Percentiles rank a stretch among this genome's conserved stretches.
Conservation (phyloP, 768 basidiomycete genomes). For the Psilocybe tampanensis region DNA sequence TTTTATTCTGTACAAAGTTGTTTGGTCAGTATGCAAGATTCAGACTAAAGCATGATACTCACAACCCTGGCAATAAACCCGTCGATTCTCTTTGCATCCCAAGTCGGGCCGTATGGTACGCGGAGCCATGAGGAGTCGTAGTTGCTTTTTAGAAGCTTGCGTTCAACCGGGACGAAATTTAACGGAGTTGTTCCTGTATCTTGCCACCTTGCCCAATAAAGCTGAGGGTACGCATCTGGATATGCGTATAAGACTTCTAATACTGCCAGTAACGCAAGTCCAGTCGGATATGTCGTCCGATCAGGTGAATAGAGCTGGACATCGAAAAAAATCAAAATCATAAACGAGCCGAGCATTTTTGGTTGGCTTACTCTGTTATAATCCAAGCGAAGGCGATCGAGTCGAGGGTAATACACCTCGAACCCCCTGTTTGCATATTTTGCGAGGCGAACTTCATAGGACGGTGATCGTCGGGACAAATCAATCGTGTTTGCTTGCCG, state of each 20-base stretch:
- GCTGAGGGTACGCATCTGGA: no score
- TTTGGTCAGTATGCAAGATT: no score
- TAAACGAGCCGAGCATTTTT: no score
- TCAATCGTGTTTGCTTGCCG: constrained; percentile 62
- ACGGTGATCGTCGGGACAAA: constrained; percentile 57
- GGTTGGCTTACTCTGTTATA: not conserved
- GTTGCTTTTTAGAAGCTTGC: no score
- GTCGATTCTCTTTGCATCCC: not conserved
- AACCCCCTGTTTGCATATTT: constrained; percentile 56
- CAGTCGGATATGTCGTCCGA: no score
- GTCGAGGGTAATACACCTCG: constrained; percentile 54
- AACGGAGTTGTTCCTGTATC: not conserved
- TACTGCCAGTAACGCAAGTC: not conserved
- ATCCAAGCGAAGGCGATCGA: constrained; percentile 31
- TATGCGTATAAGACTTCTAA: no score
- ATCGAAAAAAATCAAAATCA: no score
- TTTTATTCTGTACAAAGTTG: not conserved
- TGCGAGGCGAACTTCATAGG: constrained; percentile 59
- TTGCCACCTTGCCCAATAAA: not conserved
- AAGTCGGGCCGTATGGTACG: not conserved
- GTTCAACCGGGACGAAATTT: not conserved
- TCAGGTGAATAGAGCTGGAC: not conserved
- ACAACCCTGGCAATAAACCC: not conserved
- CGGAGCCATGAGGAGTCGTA: not conserved
- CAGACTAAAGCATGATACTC: no score